These are phyloP conservation scores for Hippophae gyantsensis DNA, from an alignment of 306 rosid genomes.

Conservation along the genomic window DNA sequence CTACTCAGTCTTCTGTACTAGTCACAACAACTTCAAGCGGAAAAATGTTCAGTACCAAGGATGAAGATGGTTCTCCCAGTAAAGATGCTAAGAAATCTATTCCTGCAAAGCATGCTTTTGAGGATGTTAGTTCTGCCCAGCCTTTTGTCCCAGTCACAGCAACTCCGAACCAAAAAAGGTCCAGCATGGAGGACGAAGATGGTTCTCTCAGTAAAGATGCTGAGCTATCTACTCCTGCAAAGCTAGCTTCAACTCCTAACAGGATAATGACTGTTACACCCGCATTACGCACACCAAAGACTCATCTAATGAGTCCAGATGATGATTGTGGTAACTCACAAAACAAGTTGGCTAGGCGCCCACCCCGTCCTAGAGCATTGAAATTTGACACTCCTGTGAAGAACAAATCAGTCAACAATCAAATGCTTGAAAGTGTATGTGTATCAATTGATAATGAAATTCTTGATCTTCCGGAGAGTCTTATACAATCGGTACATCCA, in stretches of 20 bases:
- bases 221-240: no score
- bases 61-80: slow-evolving; percentile 18
- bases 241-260: slow-evolving; percentile 30
- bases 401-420: slow-evolving; percentile 20
- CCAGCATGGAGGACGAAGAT: no score
- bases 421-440: slow-evolving; percentile 14
- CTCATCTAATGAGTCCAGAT: slow-evolving; percentile 46
- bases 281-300: slow-evolving; percentile 39
- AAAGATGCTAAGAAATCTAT: slow-evolving; percentile 25
- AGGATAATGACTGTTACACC: slow-evolving; percentile 62
- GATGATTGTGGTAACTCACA: slow-evolving; percentile 22
- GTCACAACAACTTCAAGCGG: slow-evolving; percentile 38
- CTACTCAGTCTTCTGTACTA: slow-evolving; percentile 11
- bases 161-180: no score
- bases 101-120: slow-evolving; percentile 31
- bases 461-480: slow-evolving; percentile 41
- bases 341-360: slow-evolving; percentile 46
- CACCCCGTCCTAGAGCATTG: slow-evolving; percentile 47
- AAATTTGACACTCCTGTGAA: slow-evolving; percentile 65
- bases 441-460: slow-evolving; percentile 32
- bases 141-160: no score
- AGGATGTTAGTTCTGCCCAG: no score
- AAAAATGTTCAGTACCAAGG: slow-evolving; percentile 16
- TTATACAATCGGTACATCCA: slow-evolving; percentile 63
- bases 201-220: no score